A percentile compares a stretch with the other conserved stretches of the same genome.
These are phyloP conservation scores for Ruellia speciosa DNA, from an alignment of 305 asterid species.

Conservation along the genomic window DNA sequence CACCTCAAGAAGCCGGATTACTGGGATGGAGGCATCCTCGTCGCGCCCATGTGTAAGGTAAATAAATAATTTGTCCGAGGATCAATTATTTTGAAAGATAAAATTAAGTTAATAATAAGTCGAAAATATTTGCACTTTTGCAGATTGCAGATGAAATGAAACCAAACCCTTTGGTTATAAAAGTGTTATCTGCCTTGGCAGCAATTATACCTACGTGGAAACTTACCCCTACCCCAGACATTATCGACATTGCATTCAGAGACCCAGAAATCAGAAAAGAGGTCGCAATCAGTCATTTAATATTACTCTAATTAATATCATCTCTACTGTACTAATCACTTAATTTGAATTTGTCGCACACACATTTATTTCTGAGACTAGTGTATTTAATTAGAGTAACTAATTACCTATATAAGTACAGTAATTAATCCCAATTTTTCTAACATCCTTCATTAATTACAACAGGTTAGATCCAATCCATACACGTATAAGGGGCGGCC, in stretches of 20 bases:
- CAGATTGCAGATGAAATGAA: constrained; percentile 51
- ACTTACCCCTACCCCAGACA: constrained; percentile 53
- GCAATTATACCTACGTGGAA: constrained; percentile 55
- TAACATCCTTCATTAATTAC: no score
- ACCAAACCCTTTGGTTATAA: constrained; percentile 43
- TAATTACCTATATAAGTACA: no score
- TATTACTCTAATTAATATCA: no score
- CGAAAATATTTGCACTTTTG: background rate
- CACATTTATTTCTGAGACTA: no score
- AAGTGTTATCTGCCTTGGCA: constrained; percentile 28
- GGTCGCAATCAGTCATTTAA: constrained; percentile 25
- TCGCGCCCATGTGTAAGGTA: constrained; percentile 66
- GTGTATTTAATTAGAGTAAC: no score
- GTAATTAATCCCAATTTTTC: no score
- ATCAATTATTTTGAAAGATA: no score
- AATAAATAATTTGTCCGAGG: no score
- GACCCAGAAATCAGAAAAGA: constrained; percentile 48
- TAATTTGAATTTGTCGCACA: no score
- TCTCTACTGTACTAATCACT: no score
- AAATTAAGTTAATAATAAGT: background rate
- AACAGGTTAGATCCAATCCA: constrained; percentile 46
- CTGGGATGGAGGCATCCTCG: constrained; percentile 55
- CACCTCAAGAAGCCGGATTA: constrained; percentile 45
- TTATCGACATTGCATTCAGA: constrained; percentile 49
- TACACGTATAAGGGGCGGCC: constrained; percentile 63